Evolutionary conservation across 192 early-diverging fungal species (phyloP), one percentile per base, ranked within the genome.

Genomic region (Backusella mclennaniae): DNA sequence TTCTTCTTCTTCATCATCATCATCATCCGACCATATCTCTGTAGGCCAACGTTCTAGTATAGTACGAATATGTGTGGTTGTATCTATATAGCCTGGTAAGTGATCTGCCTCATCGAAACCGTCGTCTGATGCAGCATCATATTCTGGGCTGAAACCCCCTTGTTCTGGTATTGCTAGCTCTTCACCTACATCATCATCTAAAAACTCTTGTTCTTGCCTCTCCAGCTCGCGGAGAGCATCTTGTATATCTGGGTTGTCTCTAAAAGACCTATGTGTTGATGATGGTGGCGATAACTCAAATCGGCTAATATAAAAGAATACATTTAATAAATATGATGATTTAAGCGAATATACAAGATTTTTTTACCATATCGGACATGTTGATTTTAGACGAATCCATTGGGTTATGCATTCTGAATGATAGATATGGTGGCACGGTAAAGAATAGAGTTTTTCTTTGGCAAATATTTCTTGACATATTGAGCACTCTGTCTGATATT

Each of bases 401-500:
- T 38, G 36, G 26, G 3, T 29, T 39, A 69, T 69, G 23, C 68
- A 69, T 6, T 35, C 21, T 41, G 35, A 21, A 26, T 69, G 68
- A 21, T 23, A 69, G 11, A 38, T 1, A 38, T 69, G 68, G 9
- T 41, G n/a, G 11, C 68, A 69, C 4, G 68, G 68, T 41, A 69
- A 12, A 12, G 23, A 2, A 39, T 69, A 38, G n/a, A 69, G 38
- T 23, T 26, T 39, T 23, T 41, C 36, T 38, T 39, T 36, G 1
- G 35, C 36, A 26, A 69, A 69, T 21, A 38, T 41, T 1, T 69
- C 68, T 69, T 69, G 68, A 41, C 68, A 69, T 39, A 69, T 69
- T 14, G 38, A 38, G 36, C 68, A 69, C 12, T 69, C 68, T 23
- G 35, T 38, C 12, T n/a, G 15, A 35, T 39, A 35, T 29, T 63